Evolutionary conservation across 352 stramenopile genomes (phyloP).

Genomic region (Globisporangium canariense): DNA sequence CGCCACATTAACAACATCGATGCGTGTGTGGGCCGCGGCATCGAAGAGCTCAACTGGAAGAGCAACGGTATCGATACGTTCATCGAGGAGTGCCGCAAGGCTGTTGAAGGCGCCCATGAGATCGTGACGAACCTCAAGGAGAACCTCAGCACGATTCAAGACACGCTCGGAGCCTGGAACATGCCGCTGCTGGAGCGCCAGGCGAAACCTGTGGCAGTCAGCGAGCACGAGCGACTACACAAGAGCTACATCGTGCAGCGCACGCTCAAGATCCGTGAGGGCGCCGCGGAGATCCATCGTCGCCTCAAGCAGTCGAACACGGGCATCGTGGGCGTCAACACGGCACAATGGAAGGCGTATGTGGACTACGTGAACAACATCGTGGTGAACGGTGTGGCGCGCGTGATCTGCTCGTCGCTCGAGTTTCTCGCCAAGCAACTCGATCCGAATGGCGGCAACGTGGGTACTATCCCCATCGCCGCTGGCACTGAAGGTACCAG

Average conservation of each 20-base stretch:
- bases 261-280: slow-evolving; percentile 95
- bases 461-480: slow-evolving; percentile 24
- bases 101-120: slow-evolving; percentile 88
- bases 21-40: slow-evolving; percentile 88
- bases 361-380: slow-evolving; percentile 98
- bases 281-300: slow-evolving; percentile 93
- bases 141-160: slow-evolving; percentile 94
- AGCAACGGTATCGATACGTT: slow-evolving; percentile 91
- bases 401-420: slow-evolving; percentile 79
- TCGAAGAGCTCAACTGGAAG: slow-evolving; percentile 96
- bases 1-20: slow-evolving; percentile 97
- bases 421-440: slow-evolving; percentile 95
- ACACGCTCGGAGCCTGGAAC: slow-evolving; percentile 93
- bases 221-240: slow-evolving; percentile 95
- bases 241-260: slow-evolving; percentile 91
- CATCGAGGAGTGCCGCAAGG: slow-evolving; percentile 90
- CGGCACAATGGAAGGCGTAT: slow-evolving; percentile 96
- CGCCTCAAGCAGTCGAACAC: slow-evolving; percentile 96
- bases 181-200: slow-evolving; percentile 93
- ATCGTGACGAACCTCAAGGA: slow-evolving; percentile 96
- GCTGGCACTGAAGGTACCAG: slow-evolving; percentile 37
- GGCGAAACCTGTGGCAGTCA: slow-evolving; percentile 94
- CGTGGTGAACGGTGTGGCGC: slow-evolving; percentile 92
- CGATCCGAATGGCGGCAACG: slow-evolving; percentile 68
- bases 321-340: slow-evolving; percentile 91